Evolutionary conservation across 106 monocot species (phyloP), one percentile per base, ranked within the genome.

Genomic region (Dendrobium officinale): DNA sequence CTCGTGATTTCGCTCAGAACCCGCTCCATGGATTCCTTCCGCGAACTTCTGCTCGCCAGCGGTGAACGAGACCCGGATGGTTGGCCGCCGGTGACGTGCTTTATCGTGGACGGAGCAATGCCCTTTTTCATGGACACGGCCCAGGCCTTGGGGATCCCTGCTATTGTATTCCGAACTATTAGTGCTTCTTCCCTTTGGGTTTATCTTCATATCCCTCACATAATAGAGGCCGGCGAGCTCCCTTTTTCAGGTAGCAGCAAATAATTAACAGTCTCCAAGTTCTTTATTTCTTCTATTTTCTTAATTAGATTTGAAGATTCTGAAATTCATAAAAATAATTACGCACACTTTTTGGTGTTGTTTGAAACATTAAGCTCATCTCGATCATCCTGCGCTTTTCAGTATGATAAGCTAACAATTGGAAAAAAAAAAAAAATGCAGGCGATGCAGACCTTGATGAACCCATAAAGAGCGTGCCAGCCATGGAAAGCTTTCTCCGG

Each of bases 111-210:
- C 20, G 84, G 86, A 29, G 20, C 77, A 27, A 54, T 86, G 48
- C 67, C 89, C 3, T 86, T 79, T 42, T 79, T 76, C 4, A 43
- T 77, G n/a, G 89, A 89, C 72, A n/a, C 76, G 19, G 83, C 84
- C 0, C 83, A 77, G 26, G 90, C 85, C 79, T 13, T 90, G 20
- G 87, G 85, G 15, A 47, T 90, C 29, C 87, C 90, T 2, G 80
- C 76, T 24, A 77, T 90, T 19, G 72, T 68, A 20, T 85, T 90
- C 66, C 80, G 88, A 10, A 86, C 87, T 0, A 76, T 55, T 31
- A 88, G 88, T 41, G 85, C 83, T 0, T 87, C 83, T 66, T 73
- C 72, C 31, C 47, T 86, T 1, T 84, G 83, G 88, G 75, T 75
- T 42, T 88, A 77, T 24, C 61, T 78, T 7, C 83, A 58, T 10